These are phyloP conservation scores for Fomitopsis pinicola DNA, from an alignment of 1,284 basidiomycete genomes.

Conservation along the genomic window DNA sequence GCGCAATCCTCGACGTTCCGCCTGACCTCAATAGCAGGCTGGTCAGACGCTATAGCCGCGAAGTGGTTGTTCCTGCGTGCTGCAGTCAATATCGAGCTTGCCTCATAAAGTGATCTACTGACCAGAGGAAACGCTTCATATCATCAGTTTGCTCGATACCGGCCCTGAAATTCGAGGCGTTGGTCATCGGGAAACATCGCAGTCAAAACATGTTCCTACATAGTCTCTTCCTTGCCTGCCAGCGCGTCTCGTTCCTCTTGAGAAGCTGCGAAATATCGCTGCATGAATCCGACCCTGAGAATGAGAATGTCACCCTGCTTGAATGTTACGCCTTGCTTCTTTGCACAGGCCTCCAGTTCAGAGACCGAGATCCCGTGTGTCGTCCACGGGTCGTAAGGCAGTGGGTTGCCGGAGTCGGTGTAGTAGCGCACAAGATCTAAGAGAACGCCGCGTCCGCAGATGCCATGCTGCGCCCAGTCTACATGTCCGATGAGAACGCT, in stretches of 20 bases:
- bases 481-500: not conserved
- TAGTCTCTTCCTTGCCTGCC: conserved; percentile 40
- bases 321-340: conserved; percentile 44
- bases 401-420: conserved; percentile 34
- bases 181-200: too few relatives aligned
- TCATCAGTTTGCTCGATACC: conserved; percentile 67
- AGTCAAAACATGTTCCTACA: conserved; percentile 28
- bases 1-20: not conserved
- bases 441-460: conserved; percentile 66
- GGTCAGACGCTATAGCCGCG: conserved; percentile 69
- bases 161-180: conserved; percentile 34
- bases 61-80: conserved; percentile 70
- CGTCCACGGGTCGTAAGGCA: conserved; percentile 66
- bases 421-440: conserved; percentile 59
- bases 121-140: conserved; percentile 73
- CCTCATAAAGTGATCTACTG: conserved; percentile 12
- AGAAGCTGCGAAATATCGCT: conserved; percentile 46
- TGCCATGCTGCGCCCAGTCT: conserved; percentile 76
- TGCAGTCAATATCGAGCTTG: not conserved
- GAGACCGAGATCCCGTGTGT: conserved; percentile 51
- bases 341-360: conserved; percentile 59
- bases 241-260: conserved; percentile 47
- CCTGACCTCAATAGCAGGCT: conserved; percentile 64
- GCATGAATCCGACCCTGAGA: conserved; percentile 62
- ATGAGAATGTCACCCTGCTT: conserved; percentile 57